Evolutionary conservation across 306 rosid species (phyloP).

Genomic region (Chamaecrista fasciculata): DNA sequence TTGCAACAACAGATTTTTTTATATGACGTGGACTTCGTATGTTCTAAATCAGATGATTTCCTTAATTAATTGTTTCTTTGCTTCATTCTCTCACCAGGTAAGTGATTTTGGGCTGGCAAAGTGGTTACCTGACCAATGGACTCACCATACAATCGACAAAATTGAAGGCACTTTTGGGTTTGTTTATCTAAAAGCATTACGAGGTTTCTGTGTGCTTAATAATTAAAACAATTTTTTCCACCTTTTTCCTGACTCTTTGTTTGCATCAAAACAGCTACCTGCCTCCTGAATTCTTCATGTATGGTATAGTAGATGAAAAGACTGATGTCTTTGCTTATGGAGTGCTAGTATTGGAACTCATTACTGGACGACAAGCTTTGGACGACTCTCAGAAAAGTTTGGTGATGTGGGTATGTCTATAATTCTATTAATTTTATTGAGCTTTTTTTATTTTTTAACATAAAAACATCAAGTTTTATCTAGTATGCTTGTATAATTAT

Average conservation of each 20-base stretch:
- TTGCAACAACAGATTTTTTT: not conserved
- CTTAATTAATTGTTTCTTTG: constrained; percentile 20
- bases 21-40: not conserved
- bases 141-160: constrained; percentile 86
- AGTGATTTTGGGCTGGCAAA: constrained; percentile 96
- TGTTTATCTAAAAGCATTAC: constrained; percentile 35
- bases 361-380: constrained; percentile 86
- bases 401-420: constrained; percentile 93
- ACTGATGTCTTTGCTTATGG: constrained; percentile 95
- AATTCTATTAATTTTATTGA: not conserved
- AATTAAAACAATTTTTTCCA: not conserved
- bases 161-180: constrained; percentile 99
- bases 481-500: not conserved
- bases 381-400: constrained; percentile 89
- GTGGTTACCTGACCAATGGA: constrained; percentile 98
- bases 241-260: constrained; percentile 13
- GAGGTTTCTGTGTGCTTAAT: not conserved
- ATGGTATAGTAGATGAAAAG: constrained; percentile 95
- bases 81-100: constrained; percentile 57
- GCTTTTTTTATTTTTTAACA: constrained; percentile 12
- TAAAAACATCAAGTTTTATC: constrained; percentile 18
- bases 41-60: constrained; percentile 14
- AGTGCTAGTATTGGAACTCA: constrained; percentile 82
- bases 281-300: constrained; percentile 99
- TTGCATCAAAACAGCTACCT: constrained; percentile 66